These are phyloP conservation scores for Casaregolazyma suthepensis DNA, from an alignment of 1,139 yeast genomes.

Conservation along the genomic window DNA sequence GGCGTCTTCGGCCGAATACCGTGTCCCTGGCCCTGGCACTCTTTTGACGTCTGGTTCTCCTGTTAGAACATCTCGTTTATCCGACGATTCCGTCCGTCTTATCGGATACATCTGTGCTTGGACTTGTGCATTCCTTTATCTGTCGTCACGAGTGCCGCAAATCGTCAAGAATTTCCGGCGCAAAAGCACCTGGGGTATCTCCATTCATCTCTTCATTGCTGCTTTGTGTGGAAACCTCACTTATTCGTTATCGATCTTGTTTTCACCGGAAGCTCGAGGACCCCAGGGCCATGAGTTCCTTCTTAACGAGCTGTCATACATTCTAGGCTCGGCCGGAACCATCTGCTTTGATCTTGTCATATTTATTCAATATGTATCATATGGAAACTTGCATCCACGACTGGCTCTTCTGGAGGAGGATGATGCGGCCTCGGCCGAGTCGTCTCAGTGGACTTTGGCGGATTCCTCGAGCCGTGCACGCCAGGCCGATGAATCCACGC, in stretches of 20 bases:
- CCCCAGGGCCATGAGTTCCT: slow-evolving; percentile 46
- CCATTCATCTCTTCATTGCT: slow-evolving; percentile 70
- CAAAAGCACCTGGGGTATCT: slow-evolving; percentile 78
- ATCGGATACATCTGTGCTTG: slow-evolving; percentile 66
- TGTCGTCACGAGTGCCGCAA: slow-evolving; percentile 81
- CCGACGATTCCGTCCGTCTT: slow-evolving; percentile 12
- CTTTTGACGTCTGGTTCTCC: background rate
- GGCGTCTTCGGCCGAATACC: background rate
- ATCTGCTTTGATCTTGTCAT: slow-evolving; percentile 69
- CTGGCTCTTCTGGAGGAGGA: slow-evolving; percentile 2
- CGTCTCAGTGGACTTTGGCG: background rate
- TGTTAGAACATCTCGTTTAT: slow-evolving; percentile 9
- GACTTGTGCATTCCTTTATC: slow-evolving; percentile 71
- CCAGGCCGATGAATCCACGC: background rate
- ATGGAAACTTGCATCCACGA: slow-evolving; percentile 24
- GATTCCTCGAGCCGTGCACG: background rate
- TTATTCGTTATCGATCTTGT: slow-evolving; percentile 66
- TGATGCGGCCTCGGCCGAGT: background rate
- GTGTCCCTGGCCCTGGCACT: background rate
- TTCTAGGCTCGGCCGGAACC: slow-evolving; percentile 84
- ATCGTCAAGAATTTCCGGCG: slow-evolving; percentile 65
- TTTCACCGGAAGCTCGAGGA: slow-evolving; percentile 36
- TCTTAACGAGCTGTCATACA: slow-evolving; percentile 68
- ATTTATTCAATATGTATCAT: slow-evolving; percentile 52
- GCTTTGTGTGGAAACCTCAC: slow-evolving; percentile 78